Evolutionary conservation across 1,139 yeast species (phyloP), one percentile per base, ranked within the genome.

Genomic region (Taphrina pruni): DNA sequence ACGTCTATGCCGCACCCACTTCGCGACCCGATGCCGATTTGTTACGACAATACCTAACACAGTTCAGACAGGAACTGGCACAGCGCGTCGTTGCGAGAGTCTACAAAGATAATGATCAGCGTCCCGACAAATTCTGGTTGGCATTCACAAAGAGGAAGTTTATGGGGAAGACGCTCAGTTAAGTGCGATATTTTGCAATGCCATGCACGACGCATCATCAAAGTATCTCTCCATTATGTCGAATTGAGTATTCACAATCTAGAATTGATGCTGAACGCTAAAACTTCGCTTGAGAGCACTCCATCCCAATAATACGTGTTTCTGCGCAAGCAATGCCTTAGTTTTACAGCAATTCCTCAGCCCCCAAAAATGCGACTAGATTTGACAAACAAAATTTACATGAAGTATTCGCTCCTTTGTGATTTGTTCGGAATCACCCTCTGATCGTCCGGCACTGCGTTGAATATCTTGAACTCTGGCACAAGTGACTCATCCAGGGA

Each of bases 371-470:
- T 21, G 54, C 54, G 8, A 50, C n/a, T 50, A 50, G n/a, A 21
- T 26, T 26, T 50, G 54, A 50, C 36, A 50, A 21, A 50, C 1
- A 2, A 26, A 1, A 26, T 26, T 50, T 50, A 90, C 77, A 90
- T 82, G 81, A 90, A 90, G 79, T 90, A 90, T 79, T 90, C 97
- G 78, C 91, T 88, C 77, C 95, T 85, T 78, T 88, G 92, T 75
- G 86, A 87, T 76, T 87, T 87, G 71, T 85, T 86, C 62, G 88
- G 88, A 71, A 87, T 87, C 73, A 86, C 84, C 87, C 90, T 84
- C 35, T 90, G 88, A 76, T 96, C 99, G 78, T 92, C 98, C 72
- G 96, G 96, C 65, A 94, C 99, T 14, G 98, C 98, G 75, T 92
- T 88, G 79, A 94, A 94, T 54, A 94, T 94, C 78, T 91, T 90